Evolutionary conservation across 2,329 filamentous ascomycete genomes (phyloP).

Genomic region (Hymenoscyphus scutula): DNA sequence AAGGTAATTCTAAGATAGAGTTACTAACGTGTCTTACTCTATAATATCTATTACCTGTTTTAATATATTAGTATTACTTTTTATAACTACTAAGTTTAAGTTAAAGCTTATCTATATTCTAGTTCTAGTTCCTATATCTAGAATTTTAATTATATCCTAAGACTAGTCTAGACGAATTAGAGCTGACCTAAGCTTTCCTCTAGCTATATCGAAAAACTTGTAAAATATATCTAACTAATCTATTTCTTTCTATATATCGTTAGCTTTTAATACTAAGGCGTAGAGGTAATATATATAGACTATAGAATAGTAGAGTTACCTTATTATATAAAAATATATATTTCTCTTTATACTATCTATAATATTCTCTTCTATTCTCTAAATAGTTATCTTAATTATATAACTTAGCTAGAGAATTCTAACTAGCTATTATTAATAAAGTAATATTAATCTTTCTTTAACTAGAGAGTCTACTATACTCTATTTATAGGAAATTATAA

Average conservation of each 20-base stretch:
- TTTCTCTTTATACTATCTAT: no score
- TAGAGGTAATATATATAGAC: no score
- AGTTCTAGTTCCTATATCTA: constrained; percentile 79
- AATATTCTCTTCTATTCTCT: no score
- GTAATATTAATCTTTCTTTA: no score
- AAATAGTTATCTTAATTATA: constrained; percentile 70
- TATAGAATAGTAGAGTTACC: no score
- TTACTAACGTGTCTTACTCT: constrained; percentile 52
- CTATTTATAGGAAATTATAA: no score
- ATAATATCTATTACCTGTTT: constrained; percentile 70
- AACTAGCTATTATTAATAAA: no score
- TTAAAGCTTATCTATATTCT: constrained; percentile 66
- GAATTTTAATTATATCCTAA: constrained; percentile 42
- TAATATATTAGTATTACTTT: neutral
- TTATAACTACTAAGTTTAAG: neutral
- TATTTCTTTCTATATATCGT: constrained; percentile 56
- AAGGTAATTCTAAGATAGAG: no score
- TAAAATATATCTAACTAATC: constrained; percentile 81
- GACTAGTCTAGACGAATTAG: constrained; percentile 32
- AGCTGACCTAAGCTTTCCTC: constrained; percentile 47
- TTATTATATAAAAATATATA: no score
- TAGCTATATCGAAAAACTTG: constrained; percentile 68
- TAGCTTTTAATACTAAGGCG: no score
- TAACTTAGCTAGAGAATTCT: constrained; percentile 40
- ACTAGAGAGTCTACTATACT: no score